Conservation (phyloP, 1,284 basidiomycete species). For the Pisolithus thermaeus region DNA sequence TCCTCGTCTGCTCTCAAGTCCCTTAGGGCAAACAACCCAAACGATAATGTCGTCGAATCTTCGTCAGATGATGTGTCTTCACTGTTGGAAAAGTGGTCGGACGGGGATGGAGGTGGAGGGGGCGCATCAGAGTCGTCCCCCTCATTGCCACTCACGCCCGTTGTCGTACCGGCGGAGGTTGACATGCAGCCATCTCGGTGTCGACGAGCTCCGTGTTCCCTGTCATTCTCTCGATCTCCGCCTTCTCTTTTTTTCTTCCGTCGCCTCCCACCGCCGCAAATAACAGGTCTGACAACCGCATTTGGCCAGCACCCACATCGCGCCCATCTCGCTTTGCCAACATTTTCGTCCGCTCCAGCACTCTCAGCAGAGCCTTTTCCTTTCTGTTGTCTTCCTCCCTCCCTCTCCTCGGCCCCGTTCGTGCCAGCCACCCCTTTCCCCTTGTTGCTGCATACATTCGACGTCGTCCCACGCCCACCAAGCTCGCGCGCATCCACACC, state of each 20-base stretch:
- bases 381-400: slow-evolving; percentile 6
- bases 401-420: slow-evolving; percentile 5
- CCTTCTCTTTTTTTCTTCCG: slow-evolving; percentile 11
- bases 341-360: slow-evolving; percentile 2
- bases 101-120: background rate
- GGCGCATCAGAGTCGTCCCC: background rate
- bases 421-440: background rate
- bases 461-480: slow-evolving; percentile 41
- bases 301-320: slow-evolving; percentile 88
- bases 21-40: slow-evolving; percentile 80
- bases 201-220: slow-evolving; percentile 5
- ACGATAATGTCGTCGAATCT: slow-evolving; percentile 50
- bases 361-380: no score
- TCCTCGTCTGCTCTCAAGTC: slow-evolving; percentile 82
- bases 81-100: slow-evolving; percentile 17
- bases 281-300: slow-evolving; percentile 75
- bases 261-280: slow-evolving; percentile 41
- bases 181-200: slow-evolving; percentile 10
- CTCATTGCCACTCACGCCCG: background rate
- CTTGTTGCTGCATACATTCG: slow-evolving; percentile 6
- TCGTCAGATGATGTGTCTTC: slow-evolving; percentile 29
- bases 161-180: background rate
- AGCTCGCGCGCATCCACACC: slow-evolving; percentile 79
- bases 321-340: slow-evolving; percentile 63
- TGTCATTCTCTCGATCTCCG: slow-evolving; percentile 1